Base-by-base conservation (phyloP, 1,284 basidiomycete genomes). In the Pterula multifida region DNA sequence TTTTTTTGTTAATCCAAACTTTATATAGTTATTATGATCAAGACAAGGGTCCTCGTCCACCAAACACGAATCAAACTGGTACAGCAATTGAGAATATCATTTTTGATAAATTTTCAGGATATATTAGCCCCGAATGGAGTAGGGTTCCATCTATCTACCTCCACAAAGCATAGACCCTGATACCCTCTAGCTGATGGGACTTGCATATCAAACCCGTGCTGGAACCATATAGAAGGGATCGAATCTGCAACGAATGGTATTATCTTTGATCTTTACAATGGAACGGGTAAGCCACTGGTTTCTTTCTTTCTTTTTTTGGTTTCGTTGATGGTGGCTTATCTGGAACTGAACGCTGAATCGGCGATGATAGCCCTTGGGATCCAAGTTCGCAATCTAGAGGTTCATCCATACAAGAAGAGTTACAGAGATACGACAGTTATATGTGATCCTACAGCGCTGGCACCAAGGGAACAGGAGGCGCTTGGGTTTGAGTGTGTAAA, bases 401-500 rank as follows among this genome's bases (percentile, higher is more conserved):
- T 69, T 26, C 60, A 62, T 47, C 63, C 65, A 1, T 58, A 59
- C 46, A 56, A 62, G 39, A 54, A 61, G 36, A 48, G 60, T 2
- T 53, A 54, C 13, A 57, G 56, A 26, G 56, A 50, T n/a, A 63
- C 68, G 6, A 66, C 63, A 4, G 67, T 69, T 0, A 57, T 69
- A 19, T 70, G 68, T 50, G 64, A 70, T 51, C 61, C 67, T 4
- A 47, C 54, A 0, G 59, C 67, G 2, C 59, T 70, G 15, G 61
- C 53, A 21, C 51, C 56, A 2, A 65, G 65, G 0, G 67, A 68
- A 54, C 64, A 67, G 45, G 58, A 57, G 12, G 63, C 61, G 0
- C 58, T 70, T 12, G 68, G 68, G 11, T 70, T 70, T 57, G 55
- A 65, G 47, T 70, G 68, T 52, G 49, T 56, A n/a, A 60, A 61